Evolutionary conservation across 768 basidiomycete genomes (phyloP).

Genomic region (Baorangia bicolor): DNA sequence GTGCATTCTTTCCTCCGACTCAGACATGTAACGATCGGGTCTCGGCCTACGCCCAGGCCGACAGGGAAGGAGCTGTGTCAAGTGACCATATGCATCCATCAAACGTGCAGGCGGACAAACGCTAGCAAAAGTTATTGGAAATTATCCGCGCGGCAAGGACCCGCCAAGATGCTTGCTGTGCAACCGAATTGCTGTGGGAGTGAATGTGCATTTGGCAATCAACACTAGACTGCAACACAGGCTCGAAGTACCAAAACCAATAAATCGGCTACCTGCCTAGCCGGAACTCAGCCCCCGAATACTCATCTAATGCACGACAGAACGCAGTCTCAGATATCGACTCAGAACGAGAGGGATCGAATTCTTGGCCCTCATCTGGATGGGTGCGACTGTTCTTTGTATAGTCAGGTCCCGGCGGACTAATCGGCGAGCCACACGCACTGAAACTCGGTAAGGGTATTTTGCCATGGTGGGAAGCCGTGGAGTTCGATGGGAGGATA

Average conservation of each 20-base stretch:
- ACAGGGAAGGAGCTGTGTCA: neutral
- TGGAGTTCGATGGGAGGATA: slow-evolving; percentile 59
- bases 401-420: slow-evolving; percentile 3
- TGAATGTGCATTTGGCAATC: neutral
- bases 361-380: slow-evolving; percentile 10
- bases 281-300: slow-evolving; percentile 71
- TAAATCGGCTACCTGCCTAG: slow-evolving; percentile 58
- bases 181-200: neutral
- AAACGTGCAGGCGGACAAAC: neutral
- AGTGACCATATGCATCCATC: neutral
- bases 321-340: slow-evolving; percentile 57
- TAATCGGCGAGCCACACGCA: slow-evolving; percentile 36
- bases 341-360: slow-evolving; percentile 1
- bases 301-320: slow-evolving; percentile 71
- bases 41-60: neutral
- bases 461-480: slow-evolving; percentile 85
- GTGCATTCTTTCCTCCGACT: neutral
- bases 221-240: neutral
- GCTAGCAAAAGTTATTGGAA: neutral
- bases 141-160: neutral
- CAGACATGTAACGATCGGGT: neutral
- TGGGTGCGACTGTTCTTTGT: slow-evolving; percentile 20
- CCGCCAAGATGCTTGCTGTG: neutral
- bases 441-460: slow-evolving; percentile 79
- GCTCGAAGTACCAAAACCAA: slow-evolving; percentile 5